A percentile compares a stretch with the other conserved stretches of the same genome.
phyloP scores from a whole-genome alignment of 2,329 filamentous ascomycete species.

The Paecilomyces niveus region DNA sequence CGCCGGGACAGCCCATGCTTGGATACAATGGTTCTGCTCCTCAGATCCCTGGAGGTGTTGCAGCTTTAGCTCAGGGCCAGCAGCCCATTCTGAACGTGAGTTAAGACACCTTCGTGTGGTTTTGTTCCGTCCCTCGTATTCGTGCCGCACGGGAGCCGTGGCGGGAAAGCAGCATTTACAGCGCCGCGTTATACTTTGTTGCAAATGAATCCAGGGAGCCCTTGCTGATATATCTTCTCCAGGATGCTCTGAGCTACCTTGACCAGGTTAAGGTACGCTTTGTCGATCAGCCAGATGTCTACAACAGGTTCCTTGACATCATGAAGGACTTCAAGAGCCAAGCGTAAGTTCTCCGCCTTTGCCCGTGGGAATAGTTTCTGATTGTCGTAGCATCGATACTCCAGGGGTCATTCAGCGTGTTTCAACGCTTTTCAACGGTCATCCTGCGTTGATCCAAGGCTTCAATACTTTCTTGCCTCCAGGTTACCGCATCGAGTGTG shows the following conservation, averaged over 20 bases:
- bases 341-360: conserved; percentile 53
- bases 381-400: conserved; percentile 67
- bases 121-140: not conserved
- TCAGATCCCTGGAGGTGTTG: conserved; percentile 44
- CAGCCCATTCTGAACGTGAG: conserved; percentile 70
- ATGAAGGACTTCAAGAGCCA: conserved; percentile 99
- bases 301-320: conserved; percentile 93
- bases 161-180: not conserved
- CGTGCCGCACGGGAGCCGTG: not conserved
- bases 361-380: conserved; percentile 14
- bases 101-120: conserved; percentile 12
- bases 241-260: conserved; percentile 86
- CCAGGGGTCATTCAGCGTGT: conserved; percentile 96
- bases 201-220: not conserved
- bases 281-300: conserved; percentile 92
- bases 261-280: conserved; percentile 99
- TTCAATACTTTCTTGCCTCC: conserved; percentile 98
- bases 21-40: conserved; percentile 39
- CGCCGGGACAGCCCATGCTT: conserved; percentile 46
- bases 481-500: conserved; percentile 94
- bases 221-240: conserved; percentile 34
- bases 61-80: conserved; percentile 65
- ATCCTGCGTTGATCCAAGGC: conserved; percentile 90
- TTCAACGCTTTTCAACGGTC: conserved; percentile 89
- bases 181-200: not conserved